Evolutionary conservation across 2,329 filamentous ascomycete genomes (phyloP).

Genomic region (Aspergillus aculeatus): DNA sequence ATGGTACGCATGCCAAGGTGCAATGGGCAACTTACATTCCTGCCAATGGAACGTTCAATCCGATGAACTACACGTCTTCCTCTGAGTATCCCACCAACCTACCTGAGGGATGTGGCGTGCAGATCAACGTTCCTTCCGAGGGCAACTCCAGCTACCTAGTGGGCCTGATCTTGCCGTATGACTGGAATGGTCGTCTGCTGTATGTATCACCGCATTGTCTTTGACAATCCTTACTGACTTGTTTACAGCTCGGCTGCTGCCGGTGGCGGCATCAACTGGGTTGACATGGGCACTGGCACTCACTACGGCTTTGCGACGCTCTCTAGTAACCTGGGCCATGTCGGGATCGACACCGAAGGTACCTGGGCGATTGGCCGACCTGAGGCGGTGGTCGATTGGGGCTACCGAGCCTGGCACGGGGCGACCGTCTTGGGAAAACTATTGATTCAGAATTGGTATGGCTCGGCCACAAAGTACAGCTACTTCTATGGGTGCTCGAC

Average conservation of each 20-base stretch:
- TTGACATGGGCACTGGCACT: neutral
- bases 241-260: neutral
- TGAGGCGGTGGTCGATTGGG: neutral
- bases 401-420: neutral
- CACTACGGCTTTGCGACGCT: neutral
- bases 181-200: constrained; percentile 1
- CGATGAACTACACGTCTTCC: neutral
- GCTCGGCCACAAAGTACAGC: neutral
- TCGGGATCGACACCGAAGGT: neutral
- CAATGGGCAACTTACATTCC: neutral
- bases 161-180: neutral
- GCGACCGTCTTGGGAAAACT: neutral
- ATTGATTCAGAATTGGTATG: neutral
- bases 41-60: neutral
- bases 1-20: neutral
- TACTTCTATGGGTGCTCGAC: constrained; percentile 5
- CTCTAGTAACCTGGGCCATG: neutral
- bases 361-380: neutral
- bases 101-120: neutral
- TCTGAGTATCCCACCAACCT: neutral
- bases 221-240: neutral
- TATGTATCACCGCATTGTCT: neutral
- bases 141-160: neutral
- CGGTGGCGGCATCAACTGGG: neutral
- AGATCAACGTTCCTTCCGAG: neutral